Evolutionary conservation across 768 basidiomycete genomes (phyloP).

Genomic region (Kwoniella sp.): DNA sequence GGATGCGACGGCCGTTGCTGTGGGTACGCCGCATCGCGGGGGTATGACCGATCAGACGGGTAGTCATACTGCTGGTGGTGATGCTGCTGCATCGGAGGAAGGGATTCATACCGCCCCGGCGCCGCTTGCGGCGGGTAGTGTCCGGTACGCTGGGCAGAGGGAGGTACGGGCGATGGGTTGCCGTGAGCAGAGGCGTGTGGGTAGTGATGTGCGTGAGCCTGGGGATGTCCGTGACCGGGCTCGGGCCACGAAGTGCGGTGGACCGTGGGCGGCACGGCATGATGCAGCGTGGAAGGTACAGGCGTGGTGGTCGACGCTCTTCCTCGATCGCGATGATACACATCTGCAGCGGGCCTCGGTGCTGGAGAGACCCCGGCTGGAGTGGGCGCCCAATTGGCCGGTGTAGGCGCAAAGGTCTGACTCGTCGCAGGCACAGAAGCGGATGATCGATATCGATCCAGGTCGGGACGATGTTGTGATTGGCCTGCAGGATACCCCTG

Average conservation of each 20-base stretch:
- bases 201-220: constrained; percentile 1
- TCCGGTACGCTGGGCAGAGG: no score
- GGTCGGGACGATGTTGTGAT: constrained; percentile 10
- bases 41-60: neutral
- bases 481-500: constrained; percentile 2
- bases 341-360: no score
- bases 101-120: neutral
- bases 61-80: neutral
- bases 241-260: constrained; percentile 1
- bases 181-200: no score
- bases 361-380: no score
- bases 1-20: no score
- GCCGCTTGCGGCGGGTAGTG: no score
- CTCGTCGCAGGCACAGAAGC: constrained; percentile 6
- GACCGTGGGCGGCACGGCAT: neutral
- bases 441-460: constrained; percentile 14
- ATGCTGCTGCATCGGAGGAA: neutral
- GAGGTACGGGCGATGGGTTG: no score
- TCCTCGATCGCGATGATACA: neutral
- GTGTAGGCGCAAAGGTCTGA: neutral
- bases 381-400: constrained; percentile 2
- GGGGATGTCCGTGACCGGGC: neutral
- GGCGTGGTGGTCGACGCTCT: constrained; percentile 6
- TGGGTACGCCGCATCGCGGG: neutral
- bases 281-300: constrained; percentile 1